These are phyloP conservation scores for Sporothrix curviconia DNA, from an alignment of 2,329 filamentous ascomycete genomes.

Conservation along the genomic window DNA sequence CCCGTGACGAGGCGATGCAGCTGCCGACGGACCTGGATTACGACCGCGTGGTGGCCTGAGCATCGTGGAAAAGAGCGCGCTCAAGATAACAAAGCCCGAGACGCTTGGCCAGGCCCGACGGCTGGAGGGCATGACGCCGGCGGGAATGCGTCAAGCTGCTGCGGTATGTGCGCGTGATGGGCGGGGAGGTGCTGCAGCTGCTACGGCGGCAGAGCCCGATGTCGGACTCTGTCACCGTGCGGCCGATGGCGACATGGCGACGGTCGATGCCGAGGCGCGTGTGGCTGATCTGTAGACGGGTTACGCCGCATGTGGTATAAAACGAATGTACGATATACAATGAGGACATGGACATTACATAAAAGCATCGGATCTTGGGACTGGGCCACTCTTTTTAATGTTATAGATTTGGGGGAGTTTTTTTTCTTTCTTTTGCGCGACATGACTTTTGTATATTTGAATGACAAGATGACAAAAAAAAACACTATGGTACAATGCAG, in stretches of 20 bases:
- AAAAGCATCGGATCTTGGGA: not conserved
- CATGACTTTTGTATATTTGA: not conserved
- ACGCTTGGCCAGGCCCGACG: conserved; percentile 82
- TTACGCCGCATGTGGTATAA: too few species aligned
- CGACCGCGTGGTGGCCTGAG: conserved; percentile 64
- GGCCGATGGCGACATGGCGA: conserved; percentile 32
- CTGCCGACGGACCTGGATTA: conserved; percentile 76
- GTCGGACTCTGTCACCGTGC: conserved; percentile 3
- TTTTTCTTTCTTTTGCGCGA: not conserved
- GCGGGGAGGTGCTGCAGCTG: too few species aligned
- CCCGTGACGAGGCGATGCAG: conserved; percentile 67
- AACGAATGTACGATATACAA: conserved; percentile 6
- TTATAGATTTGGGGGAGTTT: not conserved
- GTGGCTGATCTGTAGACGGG: conserved; percentile 28
- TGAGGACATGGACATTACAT: not conserved
- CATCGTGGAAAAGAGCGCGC: conserved; percentile 66
- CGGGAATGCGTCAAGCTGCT: conserved; percentile 56
- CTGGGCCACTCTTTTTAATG: not conserved
- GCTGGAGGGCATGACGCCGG: conserved; percentile 70
- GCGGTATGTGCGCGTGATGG: conserved; percentile 55
- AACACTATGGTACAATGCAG: conserved; percentile 4
- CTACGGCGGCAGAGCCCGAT: too few species aligned
- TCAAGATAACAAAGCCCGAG: conserved; percentile 68
- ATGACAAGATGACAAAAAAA: not conserved
- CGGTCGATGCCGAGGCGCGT: conserved; percentile 35